phyloP scores from a whole-genome alignment of 2,329 filamentous ascomycete species.

The Colletotrichum musicola region DNA sequence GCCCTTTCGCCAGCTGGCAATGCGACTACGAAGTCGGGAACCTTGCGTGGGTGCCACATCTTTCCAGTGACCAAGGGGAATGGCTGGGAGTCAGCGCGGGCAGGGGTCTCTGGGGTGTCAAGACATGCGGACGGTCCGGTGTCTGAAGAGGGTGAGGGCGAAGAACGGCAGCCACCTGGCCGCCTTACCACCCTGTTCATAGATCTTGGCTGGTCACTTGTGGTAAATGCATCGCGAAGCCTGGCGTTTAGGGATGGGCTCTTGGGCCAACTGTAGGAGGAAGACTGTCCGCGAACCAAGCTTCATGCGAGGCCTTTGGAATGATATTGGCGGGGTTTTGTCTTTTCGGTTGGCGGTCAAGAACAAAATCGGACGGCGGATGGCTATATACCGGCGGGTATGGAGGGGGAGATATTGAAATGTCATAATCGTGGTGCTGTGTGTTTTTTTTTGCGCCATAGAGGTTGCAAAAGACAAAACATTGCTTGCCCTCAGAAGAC shows the following conservation, averaged over 20 bases:
- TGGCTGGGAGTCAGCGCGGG: conserved; percentile 89
- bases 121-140: conserved; percentile 44
- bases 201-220: conserved; percentile 36
- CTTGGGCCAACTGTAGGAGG: conserved; percentile 16
- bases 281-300: conserved; percentile 6
- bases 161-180: conserved; percentile 25
- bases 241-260: conserved; percentile 40
- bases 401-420: conserved; percentile 12
- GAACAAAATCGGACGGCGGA: conserved; percentile 32
- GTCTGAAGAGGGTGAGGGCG: conserved; percentile 20
- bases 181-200: conserved; percentile 34
- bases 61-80: conserved; percentile 79
- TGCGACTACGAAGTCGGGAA: conserved; percentile 91
- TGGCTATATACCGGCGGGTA: conserved; percentile 34
- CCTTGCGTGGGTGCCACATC: conserved; percentile 84
- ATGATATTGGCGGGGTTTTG: conserved; percentile 1
- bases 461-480: not conserved
- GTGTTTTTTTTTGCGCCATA: conserved; percentile 3
- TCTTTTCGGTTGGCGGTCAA: conserved; percentile 9
- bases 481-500: not conserved
- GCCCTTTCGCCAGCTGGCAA: conserved; percentile 82
- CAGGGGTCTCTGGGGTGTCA: conserved; percentile 83
- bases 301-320: not conserved
- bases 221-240: conserved; percentile 42
- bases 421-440: conserved; percentile 21